Evolutionary conservation across 257 asterid species (phyloP).

Genomic region (Cruciata laevipes): DNA sequence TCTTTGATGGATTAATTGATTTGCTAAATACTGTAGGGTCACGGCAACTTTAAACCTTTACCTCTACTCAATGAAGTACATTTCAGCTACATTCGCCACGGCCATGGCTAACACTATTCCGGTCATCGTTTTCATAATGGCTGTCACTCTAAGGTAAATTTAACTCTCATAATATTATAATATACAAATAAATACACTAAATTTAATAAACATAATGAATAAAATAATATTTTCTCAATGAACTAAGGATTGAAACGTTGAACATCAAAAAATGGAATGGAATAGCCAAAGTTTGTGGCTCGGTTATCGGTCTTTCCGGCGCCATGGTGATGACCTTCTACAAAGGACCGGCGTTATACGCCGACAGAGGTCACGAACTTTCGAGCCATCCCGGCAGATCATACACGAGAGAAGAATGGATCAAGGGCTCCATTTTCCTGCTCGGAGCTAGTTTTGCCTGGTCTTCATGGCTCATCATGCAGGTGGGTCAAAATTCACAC

Average conservation of each 20-base stretch:
- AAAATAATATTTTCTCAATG: not conserved
- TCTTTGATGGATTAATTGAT: not conserved
- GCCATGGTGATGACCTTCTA: slow-evolving; percentile 50
- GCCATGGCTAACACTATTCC: slow-evolving; percentile 51
- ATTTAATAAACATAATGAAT: too few relatives aligned
- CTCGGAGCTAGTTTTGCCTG: slow-evolving; percentile 35
- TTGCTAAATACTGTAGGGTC: slow-evolving; percentile 28
- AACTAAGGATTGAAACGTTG: slow-evolving; percentile 39
- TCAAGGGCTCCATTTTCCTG: slow-evolving; percentile 52
- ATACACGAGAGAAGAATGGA: slow-evolving; percentile 39
- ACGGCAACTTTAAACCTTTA: slow-evolving; percentile 39
- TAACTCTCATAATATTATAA: too few relatives aligned
- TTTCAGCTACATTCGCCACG: slow-evolving; percentile 55
- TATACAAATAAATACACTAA: too few relatives aligned
- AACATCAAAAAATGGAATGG: slow-evolving; percentile 41
- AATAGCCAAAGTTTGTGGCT: slow-evolving; percentile 48
- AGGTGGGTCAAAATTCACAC: not conserved
- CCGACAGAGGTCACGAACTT: slow-evolving; percentile 14
- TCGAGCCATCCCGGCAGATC: slow-evolving; percentile 4
- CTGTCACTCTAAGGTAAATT: slow-evolving; percentile 44
- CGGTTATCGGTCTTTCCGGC: slow-evolving; percentile 33
- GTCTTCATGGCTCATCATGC: slow-evolving; percentile 51
- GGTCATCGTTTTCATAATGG: slow-evolving; percentile 44
- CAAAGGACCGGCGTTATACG: slow-evolving; percentile 47
- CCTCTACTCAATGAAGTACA: slow-evolving; percentile 26